phyloP scores from a whole-genome alignment of 306 rosid species.

The Cucurbita pepo region DNA sequence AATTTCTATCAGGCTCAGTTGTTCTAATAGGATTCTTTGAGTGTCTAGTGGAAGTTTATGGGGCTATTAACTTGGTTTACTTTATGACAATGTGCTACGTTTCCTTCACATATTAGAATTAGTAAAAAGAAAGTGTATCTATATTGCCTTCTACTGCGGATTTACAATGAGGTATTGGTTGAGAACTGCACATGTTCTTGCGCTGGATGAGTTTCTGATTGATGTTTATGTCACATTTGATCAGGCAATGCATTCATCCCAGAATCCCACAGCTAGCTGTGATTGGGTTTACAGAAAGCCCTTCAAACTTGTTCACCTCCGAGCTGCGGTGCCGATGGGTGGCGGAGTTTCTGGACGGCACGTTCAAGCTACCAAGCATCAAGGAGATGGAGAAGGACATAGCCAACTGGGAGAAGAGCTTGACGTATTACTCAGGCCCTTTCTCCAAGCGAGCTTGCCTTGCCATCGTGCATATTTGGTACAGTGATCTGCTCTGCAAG shows the following conservation, averaged over 20 bases:
- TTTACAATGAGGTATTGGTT: not conserved
- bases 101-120: not conserved
- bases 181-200: not conserved
- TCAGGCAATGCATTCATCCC: conserved; percentile 32
- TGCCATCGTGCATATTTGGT: conserved; percentile 35
- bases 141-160: not conserved
- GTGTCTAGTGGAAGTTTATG: not conserved
- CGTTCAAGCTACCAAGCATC: conserved; percentile 37
- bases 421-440: conserved; percentile 19
- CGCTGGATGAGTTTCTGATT: no score
- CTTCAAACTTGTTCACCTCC: conserved; percentile 34
- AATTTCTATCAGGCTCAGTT: not conserved
- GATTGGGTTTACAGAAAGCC: conserved; percentile 28
- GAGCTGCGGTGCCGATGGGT: conserved; percentile 64
- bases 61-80: not conserved
- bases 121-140: not conserved
- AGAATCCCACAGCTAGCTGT: conserved; percentile 30
- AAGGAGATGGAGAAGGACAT: conserved; percentile 40
- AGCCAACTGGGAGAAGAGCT: conserved; percentile 22
- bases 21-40: no score
- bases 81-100: not conserved
- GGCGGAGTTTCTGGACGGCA: conserved; percentile 40
- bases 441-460: conserved; percentile 37
- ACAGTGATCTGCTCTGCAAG: conserved; percentile 43
- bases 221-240: not conserved